These are phyloP conservation scores for Amanita thiersii DNA, from an alignment of 768 basidiomycete genomes.

Conservation along the genomic window DNA sequence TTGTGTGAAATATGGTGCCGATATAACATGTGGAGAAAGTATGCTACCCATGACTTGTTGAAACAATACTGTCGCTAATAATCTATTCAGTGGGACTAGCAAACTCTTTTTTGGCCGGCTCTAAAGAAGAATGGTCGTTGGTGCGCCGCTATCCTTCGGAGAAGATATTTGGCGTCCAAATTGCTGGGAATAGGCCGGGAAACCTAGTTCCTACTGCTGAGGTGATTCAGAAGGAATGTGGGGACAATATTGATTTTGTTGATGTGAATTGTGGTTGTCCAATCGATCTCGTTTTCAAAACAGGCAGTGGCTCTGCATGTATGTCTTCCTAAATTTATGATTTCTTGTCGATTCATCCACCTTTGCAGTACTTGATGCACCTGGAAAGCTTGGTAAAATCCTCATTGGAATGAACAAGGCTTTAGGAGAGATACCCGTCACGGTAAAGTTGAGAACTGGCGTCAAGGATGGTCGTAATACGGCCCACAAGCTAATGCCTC, in stretches of 20 bases:
- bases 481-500: slow-evolving; percentile 88
- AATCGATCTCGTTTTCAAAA: slow-evolving; percentile 91
- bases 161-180: slow-evolving; percentile 80
- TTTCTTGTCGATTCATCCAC: slow-evolving; percentile 2
- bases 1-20: slow-evolving; percentile 80
- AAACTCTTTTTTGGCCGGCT: slow-evolving; percentile 79
- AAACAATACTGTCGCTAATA: slow-evolving; percentile 4
- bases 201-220: slow-evolving; percentile 79
- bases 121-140: slow-evolving; percentile 92
- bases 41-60: slow-evolving; percentile 13
- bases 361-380: slow-evolving; percentile 68
- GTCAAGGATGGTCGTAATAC: slow-evolving; percentile 83
- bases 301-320: slow-evolving; percentile 87
- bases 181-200: slow-evolving; percentile 83
- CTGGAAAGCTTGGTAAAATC: slow-evolving; percentile 78
- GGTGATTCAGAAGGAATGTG: slow-evolving; percentile 62
- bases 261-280: slow-evolving; percentile 97
- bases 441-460: slow-evolving; percentile 87
- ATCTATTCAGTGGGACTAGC: slow-evolving; percentile 75
- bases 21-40: slow-evolving; percentile 96
- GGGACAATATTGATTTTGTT: slow-evolving; percentile 73
- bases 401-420: slow-evolving; percentile 87
- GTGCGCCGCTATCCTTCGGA: slow-evolving; percentile 87
- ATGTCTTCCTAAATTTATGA: slow-evolving; percentile 22
- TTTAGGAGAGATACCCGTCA: slow-evolving; percentile 86